A percentile compares a stretch with the other conserved stretches of the same genome.
Evolutionary conservation across 1,284 basidiomycete species (phyloP).

Genomic region (Papiliotrema nemorosa): DNA sequence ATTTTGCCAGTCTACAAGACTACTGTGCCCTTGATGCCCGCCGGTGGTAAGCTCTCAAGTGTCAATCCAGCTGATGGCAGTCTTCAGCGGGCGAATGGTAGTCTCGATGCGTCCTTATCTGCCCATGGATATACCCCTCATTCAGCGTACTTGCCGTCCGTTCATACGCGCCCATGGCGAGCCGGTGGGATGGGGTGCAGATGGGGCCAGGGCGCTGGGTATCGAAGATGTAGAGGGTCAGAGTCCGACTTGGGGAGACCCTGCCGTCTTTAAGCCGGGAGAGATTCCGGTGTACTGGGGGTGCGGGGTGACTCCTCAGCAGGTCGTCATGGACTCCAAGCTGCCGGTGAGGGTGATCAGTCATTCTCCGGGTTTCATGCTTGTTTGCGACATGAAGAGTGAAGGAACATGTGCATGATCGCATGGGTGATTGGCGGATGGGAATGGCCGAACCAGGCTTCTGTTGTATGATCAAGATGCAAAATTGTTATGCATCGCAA

Average conservation of each 20-base stretch:
- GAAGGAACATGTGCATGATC: neutral
- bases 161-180: too few species aligned
- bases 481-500: too few species aligned
- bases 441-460: too few species aligned
- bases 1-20: slow-evolving; percentile 39
- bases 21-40: slow-evolving; percentile 13
- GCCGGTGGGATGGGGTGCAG: too few species aligned
- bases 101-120: slow-evolving; percentile 43
- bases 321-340: slow-evolving; percentile 21
- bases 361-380: slow-evolving; percentile 39
- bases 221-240: slow-evolving; percentile 22
- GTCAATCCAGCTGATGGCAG: slow-evolving; percentile 5
- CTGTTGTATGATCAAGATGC: too few species aligned
- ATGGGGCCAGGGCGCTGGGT: slow-evolving; percentile 23
- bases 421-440: too few species aligned
- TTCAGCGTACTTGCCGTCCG: neutral
- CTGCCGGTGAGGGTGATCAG: slow-evolving; percentile 23
- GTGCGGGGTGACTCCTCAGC: slow-evolving; percentile 40
- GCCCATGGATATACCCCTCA: slow-evolving; percentile 12
- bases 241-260: slow-evolving; percentile 34
- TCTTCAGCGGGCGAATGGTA: slow-evolving; percentile 33
- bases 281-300: slow-evolving; percentile 44
- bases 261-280: slow-evolving; percentile 23
- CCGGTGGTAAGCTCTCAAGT: slow-evolving; percentile 15
- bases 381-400: slow-evolving; percentile 5